Conservation (phyloP, 371 early-diverging fungal species). For the Amoeboaphelidium protococcarum region DNA sequence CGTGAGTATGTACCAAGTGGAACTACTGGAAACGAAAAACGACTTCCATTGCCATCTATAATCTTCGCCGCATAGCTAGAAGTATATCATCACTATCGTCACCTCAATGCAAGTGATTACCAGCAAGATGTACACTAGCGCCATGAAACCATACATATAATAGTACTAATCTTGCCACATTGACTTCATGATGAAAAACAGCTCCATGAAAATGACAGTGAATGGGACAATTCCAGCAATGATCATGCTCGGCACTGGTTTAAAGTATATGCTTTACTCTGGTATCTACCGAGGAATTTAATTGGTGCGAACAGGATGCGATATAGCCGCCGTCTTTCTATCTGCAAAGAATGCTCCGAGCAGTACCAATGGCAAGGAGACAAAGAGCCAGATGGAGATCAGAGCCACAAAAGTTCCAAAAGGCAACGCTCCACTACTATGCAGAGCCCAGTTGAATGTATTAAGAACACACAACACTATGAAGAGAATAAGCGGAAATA, state of each 20-base stretch:
- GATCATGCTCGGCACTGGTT: background rate
- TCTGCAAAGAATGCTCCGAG: constrained; percentile 3
- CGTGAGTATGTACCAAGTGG: constrained; percentile 1
- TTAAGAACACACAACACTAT: constrained; percentile 1
- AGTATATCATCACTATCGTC: constrained; percentile 4
- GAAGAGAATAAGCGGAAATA: constrained; percentile 1
- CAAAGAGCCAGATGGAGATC: constrained; percentile 2
- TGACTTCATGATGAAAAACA: constrained; percentile 4
- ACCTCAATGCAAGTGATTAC: constrained; percentile 2
- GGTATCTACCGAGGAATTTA: constrained; percentile 5
- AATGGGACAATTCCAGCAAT: constrained; percentile 2
- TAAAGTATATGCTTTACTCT: constrained; percentile 1
- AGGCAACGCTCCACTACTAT: constrained; percentile 1
- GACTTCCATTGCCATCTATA: constrained; percentile 3
- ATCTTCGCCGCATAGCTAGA: constrained; percentile 3
- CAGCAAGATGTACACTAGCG: background rate
- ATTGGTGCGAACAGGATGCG: constrained; percentile 4
- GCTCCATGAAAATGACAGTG: constrained; percentile 3
- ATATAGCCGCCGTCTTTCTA: constrained; percentile 1
- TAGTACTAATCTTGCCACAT: constrained; percentile 4
- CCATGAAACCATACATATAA: constrained; percentile 5
- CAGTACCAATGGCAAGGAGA: constrained; percentile 1
- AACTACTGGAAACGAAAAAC: constrained; percentile 1
- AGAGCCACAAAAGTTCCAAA: constrained; percentile 3
- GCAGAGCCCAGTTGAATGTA: constrained; percentile 2